Evolutionary conservation across 1,284 basidiomycete genomes (phyloP).

Genomic region (Exobasidium cylindrosporum): DNA sequence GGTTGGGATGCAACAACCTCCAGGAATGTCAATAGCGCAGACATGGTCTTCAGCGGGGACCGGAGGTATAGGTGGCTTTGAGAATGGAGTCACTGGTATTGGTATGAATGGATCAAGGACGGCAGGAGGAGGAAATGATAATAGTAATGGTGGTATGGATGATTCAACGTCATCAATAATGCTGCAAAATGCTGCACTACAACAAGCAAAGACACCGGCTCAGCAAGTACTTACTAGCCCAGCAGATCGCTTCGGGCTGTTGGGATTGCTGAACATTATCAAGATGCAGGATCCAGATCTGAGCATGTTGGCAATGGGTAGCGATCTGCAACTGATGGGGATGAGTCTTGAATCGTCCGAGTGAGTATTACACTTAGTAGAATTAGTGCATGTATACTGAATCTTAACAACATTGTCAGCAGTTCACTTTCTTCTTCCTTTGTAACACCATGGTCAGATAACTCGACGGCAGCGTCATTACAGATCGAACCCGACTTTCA

Average conservation of each 20-base stretch:
- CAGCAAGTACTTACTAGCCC: conserved; percentile 91
- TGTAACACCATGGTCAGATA: conserved; percentile 94
- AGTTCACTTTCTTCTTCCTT: conserved; percentile 79
- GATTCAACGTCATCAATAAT: conserved; percentile 5
- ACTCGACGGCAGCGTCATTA: conserved; percentile 73
- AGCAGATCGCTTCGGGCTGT: conserved; percentile 89
- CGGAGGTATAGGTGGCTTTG: neutral
- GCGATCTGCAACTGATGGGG: conserved; percentile 87
- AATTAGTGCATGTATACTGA: too few species aligned
- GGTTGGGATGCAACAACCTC: conserved; percentile 22
- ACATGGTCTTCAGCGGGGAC: neutral
- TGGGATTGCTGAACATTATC: conserved; percentile 85
- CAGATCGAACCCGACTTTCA: conserved; percentile 80
- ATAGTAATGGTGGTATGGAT: neutral
- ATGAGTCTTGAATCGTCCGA: conserved; percentile 81
- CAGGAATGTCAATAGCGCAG: conserved; percentile 13
- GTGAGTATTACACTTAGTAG: conserved; percentile 66
- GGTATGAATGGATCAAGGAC: neutral
- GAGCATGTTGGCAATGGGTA: conserved; percentile 80
- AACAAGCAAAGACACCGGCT: conserved; percentile 65
- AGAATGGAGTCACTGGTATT: neutral
- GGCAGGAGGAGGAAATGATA: neutral
- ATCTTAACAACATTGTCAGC: conserved; percentile 24
- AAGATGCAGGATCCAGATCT: conserved; percentile 85
- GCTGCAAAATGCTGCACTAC: conserved; percentile 3